A percentile compares a stretch with the other conserved stretches of the same genome.
These are phyloP conservation scores for Paxillus rubicundulus DNA, from an alignment of 768 basidiomycete species.

Conservation along the genomic window DNA sequence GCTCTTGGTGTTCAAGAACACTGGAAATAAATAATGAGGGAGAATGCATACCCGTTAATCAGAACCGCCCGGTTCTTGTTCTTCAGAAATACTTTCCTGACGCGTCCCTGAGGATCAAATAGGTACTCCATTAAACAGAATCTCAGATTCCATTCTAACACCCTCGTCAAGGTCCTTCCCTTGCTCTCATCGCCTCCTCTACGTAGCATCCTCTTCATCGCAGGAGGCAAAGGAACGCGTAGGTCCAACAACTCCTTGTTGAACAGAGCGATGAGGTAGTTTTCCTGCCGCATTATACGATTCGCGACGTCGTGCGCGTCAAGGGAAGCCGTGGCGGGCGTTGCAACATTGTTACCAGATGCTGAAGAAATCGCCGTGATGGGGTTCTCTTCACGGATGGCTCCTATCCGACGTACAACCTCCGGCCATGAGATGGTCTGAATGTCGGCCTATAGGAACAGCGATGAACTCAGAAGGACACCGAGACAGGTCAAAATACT, in stretches of 20 bases:
- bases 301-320: slow-evolving; percentile 99
- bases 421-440: slow-evolving; percentile 97
- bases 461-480: slow-evolving; percentile 10
- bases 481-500: slow-evolving; percentile 20
- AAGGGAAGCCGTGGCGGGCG: slow-evolving; percentile 77
- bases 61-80: slow-evolving; percentile 73
- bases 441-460: slow-evolving; percentile 82
- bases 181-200: slow-evolving; percentile 52
- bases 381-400: slow-evolving; percentile 91
- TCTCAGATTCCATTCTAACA: slow-evolving; percentile 95
- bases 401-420: slow-evolving; percentile 84
- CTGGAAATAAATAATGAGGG: not conserved
- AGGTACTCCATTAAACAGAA: slow-evolving; percentile 95
- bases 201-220: slow-evolving; percentile 50
- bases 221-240: slow-evolving; percentile 69
- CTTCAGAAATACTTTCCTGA: slow-evolving; percentile 88
- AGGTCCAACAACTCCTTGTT: slow-evolving; percentile 95
- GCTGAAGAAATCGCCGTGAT: slow-evolving; percentile 81
- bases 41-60: slow-evolving; percentile 71
- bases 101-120: slow-evolving; percentile 86
- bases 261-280: slow-evolving; percentile 96
- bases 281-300: slow-evolving; percentile 96
- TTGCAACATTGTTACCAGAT: slow-evolving; percentile 46
- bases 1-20: slow-evolving; percentile 2
- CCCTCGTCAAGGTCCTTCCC: slow-evolving; percentile 80